phyloP scores from a whole-genome alignment of 1,284 basidiomycete species.

The Boletus mariae region DNA sequence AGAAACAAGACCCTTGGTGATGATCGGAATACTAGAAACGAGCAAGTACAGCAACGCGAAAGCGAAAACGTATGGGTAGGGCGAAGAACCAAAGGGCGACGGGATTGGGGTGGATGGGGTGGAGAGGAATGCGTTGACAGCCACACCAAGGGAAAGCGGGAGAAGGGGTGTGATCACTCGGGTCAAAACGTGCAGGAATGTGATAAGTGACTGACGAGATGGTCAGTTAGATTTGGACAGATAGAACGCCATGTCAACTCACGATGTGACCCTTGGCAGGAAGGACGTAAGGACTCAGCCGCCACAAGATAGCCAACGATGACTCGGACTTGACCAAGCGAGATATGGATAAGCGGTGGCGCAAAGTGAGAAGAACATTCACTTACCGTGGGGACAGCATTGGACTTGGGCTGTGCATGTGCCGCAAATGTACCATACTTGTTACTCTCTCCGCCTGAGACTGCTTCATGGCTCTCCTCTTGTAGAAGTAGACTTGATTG shows the following conservation, averaged over 20 bases:
- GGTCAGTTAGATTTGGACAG: conserved; percentile 7
- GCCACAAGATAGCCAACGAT: conserved; percentile 17
- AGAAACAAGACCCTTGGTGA: conserved; percentile 72
- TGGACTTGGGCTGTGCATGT: conserved; percentile 11
- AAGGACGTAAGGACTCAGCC: conserved; percentile 19
- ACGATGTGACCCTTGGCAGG: conserved; percentile 24
- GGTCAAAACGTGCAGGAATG: conserved; percentile 66
- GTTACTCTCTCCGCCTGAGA: conserved; percentile 28
- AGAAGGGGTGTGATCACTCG: conserved; percentile 73
- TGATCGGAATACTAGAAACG: conserved; percentile 65
- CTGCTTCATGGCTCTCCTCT: conserved; percentile 25
- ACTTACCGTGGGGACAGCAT: conserved; percentile 12
- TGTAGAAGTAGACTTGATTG: conserved; percentile 28
- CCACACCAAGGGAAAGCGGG: conserved; percentile 68
- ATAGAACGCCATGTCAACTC: conserved; percentile 3
- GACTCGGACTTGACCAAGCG: conserved; percentile 14
- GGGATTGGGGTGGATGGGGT: conserved; percentile 16
- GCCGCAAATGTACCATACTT: conserved; percentile 67
- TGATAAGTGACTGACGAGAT: conserved; percentile 51
- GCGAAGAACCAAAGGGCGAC: conserved; percentile 40
- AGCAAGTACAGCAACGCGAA: conserved; percentile 66
- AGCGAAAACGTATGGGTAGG: conserved; percentile 60
- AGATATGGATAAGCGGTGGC: not conserved
- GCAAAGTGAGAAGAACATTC: not conserved
- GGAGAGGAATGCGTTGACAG: conserved; percentile 60